Evolutionary conservation across 345 rosid genomes (phyloP).

Genomic region (Gynandropsis gynandra): DNA sequence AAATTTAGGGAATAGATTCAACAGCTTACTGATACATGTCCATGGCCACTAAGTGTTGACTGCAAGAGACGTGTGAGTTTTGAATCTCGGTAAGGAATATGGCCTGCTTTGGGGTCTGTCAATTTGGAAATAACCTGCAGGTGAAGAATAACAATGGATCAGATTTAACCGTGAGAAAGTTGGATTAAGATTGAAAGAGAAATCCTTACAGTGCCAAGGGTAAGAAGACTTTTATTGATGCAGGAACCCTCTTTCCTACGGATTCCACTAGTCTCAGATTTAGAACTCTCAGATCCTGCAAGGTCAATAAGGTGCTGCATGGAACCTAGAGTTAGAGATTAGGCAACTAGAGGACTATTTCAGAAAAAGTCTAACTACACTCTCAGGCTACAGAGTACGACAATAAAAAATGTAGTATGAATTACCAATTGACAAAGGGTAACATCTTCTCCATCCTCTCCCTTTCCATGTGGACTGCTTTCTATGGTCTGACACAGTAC

Average conservation of each 20-base stretch:
- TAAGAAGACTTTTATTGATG: conserved; percentile 96
- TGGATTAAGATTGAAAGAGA: conserved; percentile 9
- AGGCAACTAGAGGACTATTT: conserved; percentile 16
- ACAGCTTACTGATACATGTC: conserved; percentile 89
- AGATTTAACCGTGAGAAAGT: background rate
- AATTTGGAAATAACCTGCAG: conserved; percentile 90
- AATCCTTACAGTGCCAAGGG: conserved; percentile 93
- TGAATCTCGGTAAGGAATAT: conserved; percentile 98
- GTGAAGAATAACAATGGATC: conserved; percentile 21
- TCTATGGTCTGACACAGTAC: conserved; percentile 77
- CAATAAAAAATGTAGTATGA: conserved; percentile 17
- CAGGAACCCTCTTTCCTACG: conserved; percentile 98
- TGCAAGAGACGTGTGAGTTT: conserved; percentile 98
- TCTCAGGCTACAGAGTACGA: conserved; percentile 15
- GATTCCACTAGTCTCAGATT: conserved; percentile 91
- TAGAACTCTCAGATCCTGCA: conserved; percentile 99
- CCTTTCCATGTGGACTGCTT: conserved; percentile 89
- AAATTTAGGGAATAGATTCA: background rate
- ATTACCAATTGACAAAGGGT: conserved; percentile 93
- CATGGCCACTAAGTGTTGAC: conserved; percentile 94
- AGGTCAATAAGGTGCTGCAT: conserved; percentile 94
- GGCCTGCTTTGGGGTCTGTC: conserved; percentile 95
- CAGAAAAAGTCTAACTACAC: conserved; percentile 2
- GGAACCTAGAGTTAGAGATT: conserved; percentile 14
- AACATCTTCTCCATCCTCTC: conserved; percentile 80